These are phyloP conservation scores for Thamnidium elegans DNA, from an alignment of 192 early-diverging fungal species.

Conservation along the genomic window DNA sequence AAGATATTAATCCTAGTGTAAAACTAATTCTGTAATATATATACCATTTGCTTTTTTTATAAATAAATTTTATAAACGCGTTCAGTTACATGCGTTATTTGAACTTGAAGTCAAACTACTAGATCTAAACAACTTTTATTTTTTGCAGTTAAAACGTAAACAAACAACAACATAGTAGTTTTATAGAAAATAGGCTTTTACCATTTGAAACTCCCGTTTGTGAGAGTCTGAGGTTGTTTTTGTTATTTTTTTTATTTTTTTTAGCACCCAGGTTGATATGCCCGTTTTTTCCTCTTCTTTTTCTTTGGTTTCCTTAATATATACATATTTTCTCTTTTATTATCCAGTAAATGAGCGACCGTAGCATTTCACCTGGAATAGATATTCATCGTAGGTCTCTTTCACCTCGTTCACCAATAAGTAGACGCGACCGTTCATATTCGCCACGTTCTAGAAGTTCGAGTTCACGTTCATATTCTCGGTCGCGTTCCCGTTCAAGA, in stretches of 20 bases:
- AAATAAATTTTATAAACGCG: too few relatives aligned
- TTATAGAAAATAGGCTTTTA: too few relatives aligned
- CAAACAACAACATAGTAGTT: too few relatives aligned
- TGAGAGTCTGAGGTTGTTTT: neutral
- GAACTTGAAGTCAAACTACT: too few relatives aligned
- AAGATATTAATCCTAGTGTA: too few relatives aligned
- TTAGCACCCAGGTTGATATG: neutral
- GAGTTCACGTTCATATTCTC: slow-evolving; percentile 13
- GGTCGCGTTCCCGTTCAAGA: slow-evolving; percentile 12
- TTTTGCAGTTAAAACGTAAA: too few relatives aligned
- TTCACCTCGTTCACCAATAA: neutral
- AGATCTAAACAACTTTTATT: too few relatives aligned
- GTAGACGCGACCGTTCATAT: neutral
- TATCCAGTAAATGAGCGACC: slow-evolving; percentile 8
- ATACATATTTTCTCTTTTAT: neutral
- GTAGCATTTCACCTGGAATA: neutral
- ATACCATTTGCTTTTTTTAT: neutral
- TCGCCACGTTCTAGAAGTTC: slow-evolving; percentile 7
- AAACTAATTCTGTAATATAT: too few relatives aligned
- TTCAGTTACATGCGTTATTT: neutral
- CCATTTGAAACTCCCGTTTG: neutral
- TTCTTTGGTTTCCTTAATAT: neutral
- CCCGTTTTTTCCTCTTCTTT: neutral
- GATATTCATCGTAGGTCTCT: neutral
- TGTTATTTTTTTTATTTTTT: neutral